These are phyloP conservation scores for Phytophthora cryptogea DNA, from an alignment of 352 stramenopile species.

Conservation along the genomic window DNA sequence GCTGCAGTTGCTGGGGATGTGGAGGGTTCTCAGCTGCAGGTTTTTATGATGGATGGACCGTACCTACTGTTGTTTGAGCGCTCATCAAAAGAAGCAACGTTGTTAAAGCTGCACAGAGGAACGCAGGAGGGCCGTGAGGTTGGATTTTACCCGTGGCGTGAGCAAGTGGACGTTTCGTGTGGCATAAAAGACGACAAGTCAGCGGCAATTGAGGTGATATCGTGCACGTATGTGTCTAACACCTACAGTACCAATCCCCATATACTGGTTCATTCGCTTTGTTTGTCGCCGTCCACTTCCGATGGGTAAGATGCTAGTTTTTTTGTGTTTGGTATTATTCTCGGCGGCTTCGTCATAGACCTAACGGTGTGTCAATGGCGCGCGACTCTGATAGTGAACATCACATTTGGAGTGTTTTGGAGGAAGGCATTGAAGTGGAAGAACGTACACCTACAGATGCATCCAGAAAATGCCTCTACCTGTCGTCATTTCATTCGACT, in stretches of 20 bases:
- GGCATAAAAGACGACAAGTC: conserved; percentile 1
- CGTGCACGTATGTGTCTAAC: conserved; percentile 35
- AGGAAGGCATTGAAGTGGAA: conserved; percentile 7
- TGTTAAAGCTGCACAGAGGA: conserved; percentile 31
- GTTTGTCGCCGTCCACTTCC: neutral
- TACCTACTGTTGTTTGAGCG: conserved; percentile 37
- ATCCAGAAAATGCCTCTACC: conserved; percentile 22
- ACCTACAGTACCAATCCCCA: conserved; percentile 23
- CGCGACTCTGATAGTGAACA: conserved; percentile 4
- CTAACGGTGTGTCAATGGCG: neutral
- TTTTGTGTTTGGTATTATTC: neutral
- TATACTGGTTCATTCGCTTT: conserved; percentile 32
- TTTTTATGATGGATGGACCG: conserved; percentile 44
- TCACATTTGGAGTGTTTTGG: conserved; percentile 29
- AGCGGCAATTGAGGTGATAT: conserved; percentile 19
- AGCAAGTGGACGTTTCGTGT: conserved; percentile 27
- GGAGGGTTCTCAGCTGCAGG: conserved; percentile 22
- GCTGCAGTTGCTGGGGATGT: conserved; percentile 1
- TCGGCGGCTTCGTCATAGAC: neutral
- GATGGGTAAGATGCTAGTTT: conserved; percentile 15
- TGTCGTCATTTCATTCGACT: conserved; percentile 8
- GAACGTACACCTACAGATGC: neutral
- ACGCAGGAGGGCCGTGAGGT: neutral
- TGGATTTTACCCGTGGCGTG: conserved; percentile 34
- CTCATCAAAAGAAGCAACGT: conserved; percentile 15